Evolutionary conservation across 176 grass and related monocot species (phyloP).

Genomic region (Secale cereale): DNA sequence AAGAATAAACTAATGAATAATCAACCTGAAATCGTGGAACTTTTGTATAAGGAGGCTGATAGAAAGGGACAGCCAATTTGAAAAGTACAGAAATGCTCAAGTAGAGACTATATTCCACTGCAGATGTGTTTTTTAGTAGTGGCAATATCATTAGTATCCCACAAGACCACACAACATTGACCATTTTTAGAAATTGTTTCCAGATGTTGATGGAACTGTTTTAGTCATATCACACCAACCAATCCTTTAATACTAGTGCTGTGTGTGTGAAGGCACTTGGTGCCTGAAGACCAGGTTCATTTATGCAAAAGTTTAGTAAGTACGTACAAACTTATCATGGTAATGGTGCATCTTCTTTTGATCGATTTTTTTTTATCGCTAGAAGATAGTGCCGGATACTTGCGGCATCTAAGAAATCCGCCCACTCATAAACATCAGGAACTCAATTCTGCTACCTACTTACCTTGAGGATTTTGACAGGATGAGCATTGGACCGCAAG

Average conservation of each 20-base stretch:
- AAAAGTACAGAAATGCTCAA: constrained; percentile 16
- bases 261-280: constrained; percentile 3
- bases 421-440: not conserved
- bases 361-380: not conserved
- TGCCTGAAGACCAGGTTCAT: not conserved
- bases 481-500: constrained; percentile 82
- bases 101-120: constrained; percentile 19
- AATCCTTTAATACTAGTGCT: not conserved
- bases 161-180: constrained; percentile 24
- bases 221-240: not conserved
- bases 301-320: not conserved
- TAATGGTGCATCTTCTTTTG: not conserved
- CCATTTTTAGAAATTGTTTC: not conserved
- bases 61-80: constrained; percentile 37
- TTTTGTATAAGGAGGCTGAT: constrained; percentile 1
- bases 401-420: not conserved
- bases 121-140: constrained; percentile 29
- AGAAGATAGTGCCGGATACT: not conserved
- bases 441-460: not conserved
- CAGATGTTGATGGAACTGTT: not conserved
- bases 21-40: not conserved
- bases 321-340: not conserved
- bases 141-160: constrained; percentile 32
- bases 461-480: constrained; percentile 92
- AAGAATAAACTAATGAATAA: constrained; percentile 25